A percentile compares a stretch with the other conserved stretches of the same genome.
phyloP scores from a whole-genome alignment of 2,329 filamentous ascomycete genomes.

The Trichothecium roseum region DNA sequence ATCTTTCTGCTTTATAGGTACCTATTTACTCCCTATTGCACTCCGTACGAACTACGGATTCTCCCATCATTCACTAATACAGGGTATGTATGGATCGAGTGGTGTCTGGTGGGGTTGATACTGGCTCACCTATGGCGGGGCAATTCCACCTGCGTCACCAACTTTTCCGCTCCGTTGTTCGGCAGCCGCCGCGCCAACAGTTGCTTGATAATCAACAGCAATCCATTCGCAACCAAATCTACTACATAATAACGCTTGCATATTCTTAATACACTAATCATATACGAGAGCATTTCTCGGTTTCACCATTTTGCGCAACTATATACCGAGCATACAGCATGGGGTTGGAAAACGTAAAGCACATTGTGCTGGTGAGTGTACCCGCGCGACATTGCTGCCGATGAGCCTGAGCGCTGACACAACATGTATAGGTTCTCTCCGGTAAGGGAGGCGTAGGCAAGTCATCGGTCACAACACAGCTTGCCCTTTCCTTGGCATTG shows the following conservation, averaged over 20 bases:
- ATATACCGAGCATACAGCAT: constrained; percentile 16
- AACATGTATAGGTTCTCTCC: constrained; percentile 55
- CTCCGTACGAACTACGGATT: too few relatives aligned
- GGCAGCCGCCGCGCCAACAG: constrained; percentile 8
- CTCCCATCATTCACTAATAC: too few relatives aligned
- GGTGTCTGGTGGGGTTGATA: too few relatives aligned
- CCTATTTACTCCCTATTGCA: too few relatives aligned
- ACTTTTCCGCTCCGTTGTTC: too few relatives aligned
- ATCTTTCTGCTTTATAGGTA: too few relatives aligned
- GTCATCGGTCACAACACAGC: constrained; percentile 93
- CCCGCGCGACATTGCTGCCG: neutral
- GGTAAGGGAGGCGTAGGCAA: constrained; percentile 98
- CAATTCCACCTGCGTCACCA: too few relatives aligned
- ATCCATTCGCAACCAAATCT: neutral
- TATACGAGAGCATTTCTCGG: too few relatives aligned
- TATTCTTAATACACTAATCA: too few relatives aligned
- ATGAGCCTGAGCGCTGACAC: neutral
- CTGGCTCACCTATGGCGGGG: too few relatives aligned
- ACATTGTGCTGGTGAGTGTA: constrained; percentile 59
- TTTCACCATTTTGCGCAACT: too few relatives aligned
- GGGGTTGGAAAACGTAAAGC: constrained; percentile 50
- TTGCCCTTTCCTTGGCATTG: constrained; percentile 79
- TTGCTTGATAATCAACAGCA: constrained; percentile 16
- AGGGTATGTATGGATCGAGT: too few relatives aligned
- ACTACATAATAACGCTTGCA: neutral